Conservation (phyloP, 208 protist species). For the Acanthamoeba castellanii region DNA sequence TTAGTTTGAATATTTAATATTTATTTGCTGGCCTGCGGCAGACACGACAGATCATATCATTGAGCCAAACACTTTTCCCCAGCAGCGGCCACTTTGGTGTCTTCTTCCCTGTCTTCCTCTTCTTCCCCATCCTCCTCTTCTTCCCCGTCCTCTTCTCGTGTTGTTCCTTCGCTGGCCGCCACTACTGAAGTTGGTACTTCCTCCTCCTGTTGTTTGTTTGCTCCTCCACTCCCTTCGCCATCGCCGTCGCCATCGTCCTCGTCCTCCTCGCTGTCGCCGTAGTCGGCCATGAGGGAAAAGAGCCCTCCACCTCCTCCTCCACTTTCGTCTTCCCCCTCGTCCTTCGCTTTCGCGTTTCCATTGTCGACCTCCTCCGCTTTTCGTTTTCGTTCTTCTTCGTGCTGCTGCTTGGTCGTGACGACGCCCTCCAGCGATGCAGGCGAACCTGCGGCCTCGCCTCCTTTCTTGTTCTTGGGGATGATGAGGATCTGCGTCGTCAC, state of each 20-base stretch:
- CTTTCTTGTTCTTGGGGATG: constrained; percentile 35
- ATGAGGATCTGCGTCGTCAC: constrained; percentile 58
- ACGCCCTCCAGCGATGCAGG: not conserved
- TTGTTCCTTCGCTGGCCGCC: not conserved
- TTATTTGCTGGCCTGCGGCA: too few species aligned
- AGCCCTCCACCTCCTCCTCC: not conserved
- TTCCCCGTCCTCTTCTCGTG: not conserved
- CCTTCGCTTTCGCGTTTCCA: not conserved
- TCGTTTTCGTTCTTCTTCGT: not conserved
- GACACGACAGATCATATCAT: too few species aligned
- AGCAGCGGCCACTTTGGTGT: too few species aligned
- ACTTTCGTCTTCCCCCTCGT: not conserved
- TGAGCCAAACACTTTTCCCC: too few species aligned
- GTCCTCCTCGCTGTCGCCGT: constrained; percentile 17
- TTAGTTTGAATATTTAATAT: too few species aligned
- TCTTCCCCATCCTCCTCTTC: too few species aligned
- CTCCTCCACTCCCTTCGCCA: too few species aligned
- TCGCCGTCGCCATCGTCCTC: not conserved
- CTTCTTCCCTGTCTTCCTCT: too few species aligned
- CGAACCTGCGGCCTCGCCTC: not conserved
- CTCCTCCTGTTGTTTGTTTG: too few species aligned
- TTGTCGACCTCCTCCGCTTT: not conserved
- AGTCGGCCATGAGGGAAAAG: constrained; percentile 24
- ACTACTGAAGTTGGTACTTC: not conserved
- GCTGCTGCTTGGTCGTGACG: not conserved